Evolutionary conservation across 1,284 basidiomycete species (phyloP).

Genomic region (Ustilago loliicola): DNA sequence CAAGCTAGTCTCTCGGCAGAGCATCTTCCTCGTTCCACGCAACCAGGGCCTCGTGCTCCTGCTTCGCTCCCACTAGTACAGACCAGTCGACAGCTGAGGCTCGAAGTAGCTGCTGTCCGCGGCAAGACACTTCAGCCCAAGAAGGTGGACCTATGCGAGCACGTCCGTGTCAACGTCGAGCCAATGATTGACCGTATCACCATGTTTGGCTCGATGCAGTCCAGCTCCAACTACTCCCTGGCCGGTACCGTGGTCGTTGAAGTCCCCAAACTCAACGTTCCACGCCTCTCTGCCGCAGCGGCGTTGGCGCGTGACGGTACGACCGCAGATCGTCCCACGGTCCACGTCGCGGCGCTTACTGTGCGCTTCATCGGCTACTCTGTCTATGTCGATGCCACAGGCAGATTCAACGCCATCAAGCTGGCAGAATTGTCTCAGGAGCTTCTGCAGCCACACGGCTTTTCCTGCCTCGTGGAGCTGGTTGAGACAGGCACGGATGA

Average conservation of each 20-base stretch:
- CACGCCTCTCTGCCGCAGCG: slow-evolving; percentile 33
- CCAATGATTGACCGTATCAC: slow-evolving; percentile 58
- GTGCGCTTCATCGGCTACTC: slow-evolving; percentile 64
- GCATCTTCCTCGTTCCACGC: slow-evolving; percentile 20
- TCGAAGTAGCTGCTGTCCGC: slow-evolving; percentile 18
- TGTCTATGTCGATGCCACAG: slow-evolving; percentile 64
- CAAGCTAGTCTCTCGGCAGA: slow-evolving; percentile 39
- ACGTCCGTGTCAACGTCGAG: slow-evolving; percentile 39
- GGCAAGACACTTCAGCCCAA: slow-evolving; percentile 15
- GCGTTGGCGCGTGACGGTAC: slow-evolving; percentile 23
- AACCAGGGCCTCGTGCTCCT: slow-evolving; percentile 10
- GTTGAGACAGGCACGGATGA: slow-evolving; percentile 22
- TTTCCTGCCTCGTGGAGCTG: slow-evolving; percentile 26
- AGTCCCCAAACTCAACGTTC: slow-evolving; percentile 37
- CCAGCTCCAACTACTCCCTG: slow-evolving; percentile 68
- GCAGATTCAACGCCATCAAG: slow-evolving; percentile 62
- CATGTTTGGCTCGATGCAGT: slow-evolving; percentile 70
- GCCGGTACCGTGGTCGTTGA: slow-evolving; percentile 59
- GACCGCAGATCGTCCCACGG: slow-evolving; percentile 21
- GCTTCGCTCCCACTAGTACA: slow-evolving; percentile 40
- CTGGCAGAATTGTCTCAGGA: slow-evolving; percentile 59
- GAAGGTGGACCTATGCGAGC: slow-evolving; percentile 29
- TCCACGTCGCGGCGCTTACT: slow-evolving; percentile 53
- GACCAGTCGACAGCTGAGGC: slow-evolving; percentile 30
- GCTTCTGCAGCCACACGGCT: slow-evolving; percentile 51